Percentiles rank a stretch among this genome's conserved stretches.
Evolutionary conservation across 441 rosid genomes (phyloP).

Genomic region (Pelargonium citronellum): DNA sequence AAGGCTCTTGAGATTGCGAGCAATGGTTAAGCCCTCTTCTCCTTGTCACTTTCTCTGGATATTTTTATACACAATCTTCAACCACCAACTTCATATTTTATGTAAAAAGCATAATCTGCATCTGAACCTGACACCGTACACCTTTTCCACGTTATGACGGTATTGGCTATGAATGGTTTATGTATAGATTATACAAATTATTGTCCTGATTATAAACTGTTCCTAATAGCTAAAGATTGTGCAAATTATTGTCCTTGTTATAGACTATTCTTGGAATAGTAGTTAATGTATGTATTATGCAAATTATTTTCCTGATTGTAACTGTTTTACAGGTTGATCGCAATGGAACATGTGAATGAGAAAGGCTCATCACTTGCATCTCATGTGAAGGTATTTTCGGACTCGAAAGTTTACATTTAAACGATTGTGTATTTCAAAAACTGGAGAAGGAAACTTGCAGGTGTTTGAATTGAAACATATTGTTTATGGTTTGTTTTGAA

Average conservation of each 20-base stretch:
- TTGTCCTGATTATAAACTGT: not conserved
- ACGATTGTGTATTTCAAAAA: too few relatives aligned
- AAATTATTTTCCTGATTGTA: too few relatives aligned
- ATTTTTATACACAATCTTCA: not conserved
- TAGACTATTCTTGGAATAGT: not conserved
- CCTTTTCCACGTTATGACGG: not conserved
- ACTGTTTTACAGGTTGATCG: too few relatives aligned
- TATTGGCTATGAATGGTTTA: not conserved
- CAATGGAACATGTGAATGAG: not conserved
- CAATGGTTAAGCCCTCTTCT: too few relatives aligned
- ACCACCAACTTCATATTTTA: not conserved
- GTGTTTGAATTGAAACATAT: not conserved
- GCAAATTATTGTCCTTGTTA: not conserved
- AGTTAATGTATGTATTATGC: not conserved
- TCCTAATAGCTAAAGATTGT: not conserved
- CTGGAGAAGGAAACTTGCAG: too few relatives aligned
- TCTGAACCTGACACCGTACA: not conserved
- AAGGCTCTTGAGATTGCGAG: too few relatives aligned
- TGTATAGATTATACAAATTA: too few relatives aligned
- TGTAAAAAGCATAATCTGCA: not conserved
- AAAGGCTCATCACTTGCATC: not conserved
- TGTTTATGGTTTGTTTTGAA: not conserved
- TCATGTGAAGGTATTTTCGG: not conserved
- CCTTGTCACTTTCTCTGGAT: not conserved
- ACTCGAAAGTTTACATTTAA: not conserved